Percentiles rank a stretch among this genome's conserved stretches.
These are phyloP conservation scores for Candida glucosophila DNA, from an alignment of 1,139 yeast genomes.

Conservation along the genomic window DNA sequence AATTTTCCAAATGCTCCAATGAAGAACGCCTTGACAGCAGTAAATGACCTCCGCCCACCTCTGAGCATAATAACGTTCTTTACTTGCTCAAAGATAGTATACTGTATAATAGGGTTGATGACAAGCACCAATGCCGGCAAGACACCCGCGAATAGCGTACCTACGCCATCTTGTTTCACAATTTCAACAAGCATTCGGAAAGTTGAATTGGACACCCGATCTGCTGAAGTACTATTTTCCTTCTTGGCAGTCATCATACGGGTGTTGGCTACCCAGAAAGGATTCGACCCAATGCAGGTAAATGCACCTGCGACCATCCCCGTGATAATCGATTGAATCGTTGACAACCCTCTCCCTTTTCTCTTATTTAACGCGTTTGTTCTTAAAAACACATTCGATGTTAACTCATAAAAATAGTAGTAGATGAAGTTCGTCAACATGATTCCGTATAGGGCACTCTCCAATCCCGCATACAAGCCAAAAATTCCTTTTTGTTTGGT, in stretches of 20 bases:
- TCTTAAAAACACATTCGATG: slow-evolving; percentile 46
- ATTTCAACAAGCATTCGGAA: slow-evolving; percentile 52
- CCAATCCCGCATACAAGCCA: slow-evolving; percentile 79
- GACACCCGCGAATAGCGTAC: slow-evolving; percentile 73
- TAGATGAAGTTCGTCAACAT: slow-evolving; percentile 80
- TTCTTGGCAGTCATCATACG: slow-evolving; percentile 60
- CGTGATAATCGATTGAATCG: slow-evolving; percentile 66
- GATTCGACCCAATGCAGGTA: slow-evolving; percentile 82
- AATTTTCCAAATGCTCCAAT: slow-evolving; percentile 88
- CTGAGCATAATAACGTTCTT: slow-evolving; percentile 55
- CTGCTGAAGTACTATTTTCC: slow-evolving; percentile 18
- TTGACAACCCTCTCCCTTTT: slow-evolving; percentile 38
- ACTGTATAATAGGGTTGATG: slow-evolving; percentile 83
- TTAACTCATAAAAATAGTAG: slow-evolving; percentile 80
- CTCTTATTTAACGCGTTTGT: slow-evolving; percentile 19
- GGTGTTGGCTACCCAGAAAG: slow-evolving; percentile 93
- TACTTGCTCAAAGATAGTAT: slow-evolving; percentile 83
- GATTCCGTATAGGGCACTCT: slow-evolving; percentile 81
- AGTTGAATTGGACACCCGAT: slow-evolving; percentile 24
- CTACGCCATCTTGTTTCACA: slow-evolving; percentile 60
- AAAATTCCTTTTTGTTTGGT: slow-evolving; percentile 54
- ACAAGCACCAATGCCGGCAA: slow-evolving; percentile 83
- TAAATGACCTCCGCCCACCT: slow-evolving; percentile 37
- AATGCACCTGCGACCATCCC: slow-evolving; percentile 87
- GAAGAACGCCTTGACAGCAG: slow-evolving; percentile 67